A percentile compares a stretch with the other conserved stretches of the same genome.
Evolutionary conservation across 78 protist genomes (phyloP).

Genomic region (Bigelowiella natans): DNA sequence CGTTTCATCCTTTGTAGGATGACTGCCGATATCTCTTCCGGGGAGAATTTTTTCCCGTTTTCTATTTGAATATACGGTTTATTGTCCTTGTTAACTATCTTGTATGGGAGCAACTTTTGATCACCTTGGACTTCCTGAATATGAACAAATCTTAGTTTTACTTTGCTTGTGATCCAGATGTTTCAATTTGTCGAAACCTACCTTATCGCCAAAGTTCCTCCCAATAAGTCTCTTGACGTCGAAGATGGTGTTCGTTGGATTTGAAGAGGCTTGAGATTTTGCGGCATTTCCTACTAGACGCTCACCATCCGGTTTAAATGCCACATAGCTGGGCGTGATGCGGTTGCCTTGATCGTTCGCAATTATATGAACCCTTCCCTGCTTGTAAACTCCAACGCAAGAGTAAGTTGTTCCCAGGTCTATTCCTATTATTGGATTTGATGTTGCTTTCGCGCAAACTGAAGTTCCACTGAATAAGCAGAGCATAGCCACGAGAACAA

Average conservation of each 20-base stretch:
- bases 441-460: too few species aligned
- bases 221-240: slow-evolving; percentile 83
- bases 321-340: slow-evolving; percentile 94
- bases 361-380: slow-evolving; percentile 73
- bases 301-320: slow-evolving; percentile 68
- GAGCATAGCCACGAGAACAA: too few species aligned
- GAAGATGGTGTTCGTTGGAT: slow-evolving; percentile 90
- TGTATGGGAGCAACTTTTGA: slow-evolving; percentile 46
- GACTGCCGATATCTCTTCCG: slow-evolving; percentile 97
- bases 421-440: too few species aligned
- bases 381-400: slow-evolving; percentile 51
- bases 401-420: slow-evolving; percentile 48
- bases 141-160: too few species aligned
- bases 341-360: slow-evolving; percentile 98
- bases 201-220: slow-evolving; percentile 52
- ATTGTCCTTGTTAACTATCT: slow-evolving; percentile 36
- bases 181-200: too few species aligned
- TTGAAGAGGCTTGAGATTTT: slow-evolving; percentile 72
- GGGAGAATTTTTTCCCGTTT: slow-evolving; percentile 35
- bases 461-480: too few species aligned
- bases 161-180: too few species aligned
- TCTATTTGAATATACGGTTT: slow-evolving; percentile 46
- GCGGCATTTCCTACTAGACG: slow-evolving; percentile 58
- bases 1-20: slow-evolving; percentile 78
- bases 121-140: slow-evolving; percentile 83